Evolutionary conservation across 805 yeast species (phyloP), one percentile per base, ranked within the genome.

Genomic region (Ogataea pignaliae): DNA sequence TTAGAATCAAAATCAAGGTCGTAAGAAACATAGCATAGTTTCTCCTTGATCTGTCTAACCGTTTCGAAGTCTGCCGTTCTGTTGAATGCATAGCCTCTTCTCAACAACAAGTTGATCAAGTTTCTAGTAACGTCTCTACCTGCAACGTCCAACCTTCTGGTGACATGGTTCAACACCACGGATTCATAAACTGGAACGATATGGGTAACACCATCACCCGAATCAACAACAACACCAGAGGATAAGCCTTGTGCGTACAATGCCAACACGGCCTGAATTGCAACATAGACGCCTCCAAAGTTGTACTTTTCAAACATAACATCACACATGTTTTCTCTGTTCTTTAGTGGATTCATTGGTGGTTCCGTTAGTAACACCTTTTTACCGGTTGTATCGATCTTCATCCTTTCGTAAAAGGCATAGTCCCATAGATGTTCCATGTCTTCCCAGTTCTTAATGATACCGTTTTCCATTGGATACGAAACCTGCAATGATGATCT

Each of bases 401-500:
- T 77, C 88, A 93, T 83, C 60, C 86, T 79, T 56, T 91, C 95
- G 69, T 85, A 86, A 65, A 93, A 91, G 16, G 98, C 91, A 65
- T 91, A 93, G 68, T 93, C 96, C 99, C 99, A 93, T 48, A 93
- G 73, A 57, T 90, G 90, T 59, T 88, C 96, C 98, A 93, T 93
- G 64, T 93, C 99, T 57, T 90, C 96, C 99, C 99, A 93, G 66
- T 90, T 88, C 61, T 83, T 85, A 63, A 93, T 91, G 57, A 93
- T 88, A 59, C 99, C 99, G 64, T 93, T 93, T 68, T 93, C 99
- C 98, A 93, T 90, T 11, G 99, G 99, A 60, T 93, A 93, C n/a
- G 90, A 82, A 45, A 93, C 80, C 68, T 93, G 96, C 47, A 93
- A 75, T 53, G 90, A 79, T 2, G 96, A 83, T 57, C 99, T 80